Evolutionary conservation across 176 grass and related monocot genomes (phyloP), one percentile per base, ranked within the genome.

Genomic region (Eragrostis nindensis): DNA sequence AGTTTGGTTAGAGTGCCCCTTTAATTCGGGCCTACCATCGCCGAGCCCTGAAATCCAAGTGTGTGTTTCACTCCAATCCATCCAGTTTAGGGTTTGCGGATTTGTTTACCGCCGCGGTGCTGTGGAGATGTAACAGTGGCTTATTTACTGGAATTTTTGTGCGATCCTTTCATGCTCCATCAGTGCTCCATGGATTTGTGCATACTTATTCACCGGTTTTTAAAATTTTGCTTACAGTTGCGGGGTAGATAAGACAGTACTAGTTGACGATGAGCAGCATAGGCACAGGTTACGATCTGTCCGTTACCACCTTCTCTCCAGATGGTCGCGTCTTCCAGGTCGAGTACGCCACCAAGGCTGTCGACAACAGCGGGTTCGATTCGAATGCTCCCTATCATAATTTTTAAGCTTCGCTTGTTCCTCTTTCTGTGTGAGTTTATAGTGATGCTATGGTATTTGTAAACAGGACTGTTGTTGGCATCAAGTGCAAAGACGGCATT

Each of bases 401-500:
- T 29, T 81, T 80, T 64, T 84, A 12, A n/a, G 9, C 16, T 61
- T 57, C 6, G 26, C 66, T 62, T 81, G 80, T 56, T 56, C 8
- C 0, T 41, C 26, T 57, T 55, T 60, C 4, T 79, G 10, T n/a
- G 43, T 49, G 16, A 22, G 41, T 70, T 59, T 46, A 26, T 48
- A 41, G 18, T 90, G 56, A 84, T 56, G 21, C 13, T 78, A 29
- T 38, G 60, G 17, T 83, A 2, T 66, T 70, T 18, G 4, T 75
- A 10, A 55, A 71, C 55, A 97, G 94, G 80, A 97, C 90, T 89
- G 74, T 91, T 46, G 81, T 97, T 73, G 94, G 94, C 29, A 97
- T 97, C 90, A 97, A 97, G 71, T 97, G 94, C 82, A 97, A 91
- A 85, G 94, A 97, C 85, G 94, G 90, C 29, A 87, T 97, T 80